Conservation (phyloP, 768 basidiomycete species). For the Suillus weaverae region DNA sequence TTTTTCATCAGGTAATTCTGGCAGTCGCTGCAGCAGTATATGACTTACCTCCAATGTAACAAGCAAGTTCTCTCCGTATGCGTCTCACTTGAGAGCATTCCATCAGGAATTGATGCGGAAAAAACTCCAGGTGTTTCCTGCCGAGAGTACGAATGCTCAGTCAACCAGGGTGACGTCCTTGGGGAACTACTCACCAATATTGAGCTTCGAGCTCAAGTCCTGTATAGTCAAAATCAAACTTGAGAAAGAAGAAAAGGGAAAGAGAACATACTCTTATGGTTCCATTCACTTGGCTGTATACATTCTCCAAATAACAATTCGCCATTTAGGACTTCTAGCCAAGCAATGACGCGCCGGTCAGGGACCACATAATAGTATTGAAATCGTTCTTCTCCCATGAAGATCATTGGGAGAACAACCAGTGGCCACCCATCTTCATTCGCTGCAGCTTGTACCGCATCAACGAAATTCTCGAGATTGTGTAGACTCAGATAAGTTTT, state of each 20-base stretch:
- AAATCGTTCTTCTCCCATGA: not conserved
- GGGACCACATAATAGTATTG: not conserved
- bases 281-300: not conserved
- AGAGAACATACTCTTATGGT: not conserved
- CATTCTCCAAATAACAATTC: not conserved
- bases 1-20: not conserved
- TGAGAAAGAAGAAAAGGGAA: not conserved
- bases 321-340: not conserved
- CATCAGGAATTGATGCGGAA: not conserved
- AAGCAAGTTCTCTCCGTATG: not conserved
- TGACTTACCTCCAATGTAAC: not conserved
- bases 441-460: not conserved
- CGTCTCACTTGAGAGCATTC: not conserved
- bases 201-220: not conserved
- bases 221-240: not conserved
- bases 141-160: not conserved
- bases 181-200: not conserved
- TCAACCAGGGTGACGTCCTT: not conserved
- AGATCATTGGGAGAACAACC: not conserved
- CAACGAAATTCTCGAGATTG: not conserved
- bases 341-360: not conserved
- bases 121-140: not conserved
- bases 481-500: not conserved
- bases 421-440: not conserved
- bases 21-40: not conserved